Conservation (phyloP, 352 stramenopile genomes). For the Sclerospora graminicola region DNA sequence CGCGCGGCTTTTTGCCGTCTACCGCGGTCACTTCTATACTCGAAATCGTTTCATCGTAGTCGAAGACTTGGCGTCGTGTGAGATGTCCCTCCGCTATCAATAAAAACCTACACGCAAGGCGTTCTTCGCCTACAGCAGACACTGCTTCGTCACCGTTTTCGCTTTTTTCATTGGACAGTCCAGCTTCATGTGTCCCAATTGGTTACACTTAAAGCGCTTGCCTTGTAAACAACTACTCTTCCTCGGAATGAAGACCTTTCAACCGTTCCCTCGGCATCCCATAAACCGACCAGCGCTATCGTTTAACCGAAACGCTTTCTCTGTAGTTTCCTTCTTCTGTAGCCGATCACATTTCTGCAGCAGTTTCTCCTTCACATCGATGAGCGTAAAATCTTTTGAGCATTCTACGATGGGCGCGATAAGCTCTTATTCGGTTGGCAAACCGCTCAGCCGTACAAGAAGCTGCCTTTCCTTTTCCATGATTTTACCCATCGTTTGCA, state of each 20-base stretch:
- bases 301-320: background rate
- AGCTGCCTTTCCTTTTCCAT: constrained; percentile 17
- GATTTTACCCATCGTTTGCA: constrained; percentile 16
- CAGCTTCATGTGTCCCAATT: background rate
- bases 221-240: background rate
- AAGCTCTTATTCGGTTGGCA: constrained; percentile 16
- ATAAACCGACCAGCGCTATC: constrained; percentile 4
- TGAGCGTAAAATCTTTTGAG: constrained; percentile 3
- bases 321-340: constrained; percentile 6
- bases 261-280: background rate
- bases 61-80: background rate
- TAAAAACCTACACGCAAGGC: background rate
- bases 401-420: constrained; percentile 12
- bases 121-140: background rate
- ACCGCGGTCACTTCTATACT: background rate
- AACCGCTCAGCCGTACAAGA: constrained; percentile 14
- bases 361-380: constrained; percentile 15
- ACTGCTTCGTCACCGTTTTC: background rate
- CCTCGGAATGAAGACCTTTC: background rate
- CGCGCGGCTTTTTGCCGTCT: background rate
- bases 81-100: background rate
- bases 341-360: constrained; percentile 11
- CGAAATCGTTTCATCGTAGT: background rate
- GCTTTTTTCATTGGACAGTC: background rate
- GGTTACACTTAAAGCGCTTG: background rate